Evolutionary conservation across 2,329 filamentous ascomycete species (phyloP).

Genomic region (Fusarium tricinctum): DNA sequence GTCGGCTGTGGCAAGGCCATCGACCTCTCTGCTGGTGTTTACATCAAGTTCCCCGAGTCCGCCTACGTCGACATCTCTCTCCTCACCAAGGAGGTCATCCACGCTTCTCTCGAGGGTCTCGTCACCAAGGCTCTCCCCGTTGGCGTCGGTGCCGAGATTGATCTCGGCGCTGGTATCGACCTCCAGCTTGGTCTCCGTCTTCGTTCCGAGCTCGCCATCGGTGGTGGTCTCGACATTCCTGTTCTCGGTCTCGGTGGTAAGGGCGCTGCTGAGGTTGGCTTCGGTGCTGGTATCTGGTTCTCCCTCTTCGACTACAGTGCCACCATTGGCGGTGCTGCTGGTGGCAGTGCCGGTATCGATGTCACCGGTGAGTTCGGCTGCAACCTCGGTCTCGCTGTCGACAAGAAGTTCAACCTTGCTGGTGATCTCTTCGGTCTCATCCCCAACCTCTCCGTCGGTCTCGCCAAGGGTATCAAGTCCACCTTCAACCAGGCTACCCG

Average conservation of each 20-base stretch:
- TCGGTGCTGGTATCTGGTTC: constrained; percentile 61
- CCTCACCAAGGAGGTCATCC: constrained; percentile 55
- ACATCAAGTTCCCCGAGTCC: constrained; percentile 64
- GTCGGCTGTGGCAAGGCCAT: constrained; percentile 62
- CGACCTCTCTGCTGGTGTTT: constrained; percentile 62
- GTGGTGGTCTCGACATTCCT: constrained; percentile 51
- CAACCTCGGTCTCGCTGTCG: constrained; percentile 42
- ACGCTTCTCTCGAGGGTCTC: constrained; percentile 59
- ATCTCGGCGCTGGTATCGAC: constrained; percentile 59
- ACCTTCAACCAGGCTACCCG: constrained; percentile 37
- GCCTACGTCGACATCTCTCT: constrained; percentile 59
- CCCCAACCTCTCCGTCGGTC: constrained; percentile 57
- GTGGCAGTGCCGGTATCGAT: constrained; percentile 54
- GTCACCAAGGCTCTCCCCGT: constrained; percentile 49
- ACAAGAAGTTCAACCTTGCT: constrained; percentile 41
- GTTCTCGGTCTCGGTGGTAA: constrained; percentile 52
- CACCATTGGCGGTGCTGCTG: constrained; percentile 55
- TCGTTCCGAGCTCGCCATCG: constrained; percentile 61
- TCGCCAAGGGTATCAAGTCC: constrained; percentile 45
- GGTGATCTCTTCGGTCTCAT: constrained; percentile 55
- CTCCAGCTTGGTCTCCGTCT: constrained; percentile 66
- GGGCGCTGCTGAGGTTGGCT: constrained; percentile 54
- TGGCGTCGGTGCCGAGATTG: constrained; percentile 45
- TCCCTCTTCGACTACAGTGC: constrained; percentile 67
- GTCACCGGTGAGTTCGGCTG: constrained; percentile 39